Conservation (phyloP, 306 rosid species). For the Ormosia emarginata region DNA sequence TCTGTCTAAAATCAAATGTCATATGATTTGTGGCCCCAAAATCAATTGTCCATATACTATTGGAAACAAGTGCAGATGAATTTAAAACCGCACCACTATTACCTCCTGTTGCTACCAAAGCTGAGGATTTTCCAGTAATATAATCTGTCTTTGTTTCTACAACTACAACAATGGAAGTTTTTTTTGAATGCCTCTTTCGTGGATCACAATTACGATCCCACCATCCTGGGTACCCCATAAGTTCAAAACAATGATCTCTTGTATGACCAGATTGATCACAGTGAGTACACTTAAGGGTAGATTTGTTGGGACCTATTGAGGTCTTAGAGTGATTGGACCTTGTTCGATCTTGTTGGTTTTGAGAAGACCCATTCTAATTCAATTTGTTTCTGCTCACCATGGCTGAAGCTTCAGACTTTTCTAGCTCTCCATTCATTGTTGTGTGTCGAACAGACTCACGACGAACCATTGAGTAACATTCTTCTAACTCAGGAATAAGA, state of each 20-base stretch:
- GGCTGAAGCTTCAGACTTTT: neutral
- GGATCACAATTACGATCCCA: neutral
- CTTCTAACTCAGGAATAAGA: too few relatives aligned
- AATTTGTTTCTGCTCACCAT: neutral
- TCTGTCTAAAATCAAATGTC: conserved; percentile 2
- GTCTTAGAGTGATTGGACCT: neutral
- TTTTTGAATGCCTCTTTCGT: neutral
- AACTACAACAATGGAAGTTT: neutral
- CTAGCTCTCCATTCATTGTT: neutral
- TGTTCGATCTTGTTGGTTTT: too few relatives aligned
- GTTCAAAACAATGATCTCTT: neutral
- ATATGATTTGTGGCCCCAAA: neutral
- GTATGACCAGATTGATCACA: neutral
- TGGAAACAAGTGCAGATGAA: neutral
- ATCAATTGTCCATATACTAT: conserved; percentile 7
- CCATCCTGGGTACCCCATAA: neutral
- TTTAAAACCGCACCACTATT: neutral
- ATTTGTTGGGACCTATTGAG: neutral
- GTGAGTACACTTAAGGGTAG: neutral
- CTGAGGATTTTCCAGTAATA: too few relatives aligned
- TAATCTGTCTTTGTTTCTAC: too few relatives aligned
- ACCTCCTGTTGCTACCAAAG: neutral
- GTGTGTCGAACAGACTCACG: neutral
- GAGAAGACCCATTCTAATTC: neutral
- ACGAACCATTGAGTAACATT: too few relatives aligned